A percentile compares a stretch with the other conserved stretches of the same genome.
Evolutionary conservation across 352 stramenopile species (phyloP).

Genomic region (Pythium guiyangense): DNA sequence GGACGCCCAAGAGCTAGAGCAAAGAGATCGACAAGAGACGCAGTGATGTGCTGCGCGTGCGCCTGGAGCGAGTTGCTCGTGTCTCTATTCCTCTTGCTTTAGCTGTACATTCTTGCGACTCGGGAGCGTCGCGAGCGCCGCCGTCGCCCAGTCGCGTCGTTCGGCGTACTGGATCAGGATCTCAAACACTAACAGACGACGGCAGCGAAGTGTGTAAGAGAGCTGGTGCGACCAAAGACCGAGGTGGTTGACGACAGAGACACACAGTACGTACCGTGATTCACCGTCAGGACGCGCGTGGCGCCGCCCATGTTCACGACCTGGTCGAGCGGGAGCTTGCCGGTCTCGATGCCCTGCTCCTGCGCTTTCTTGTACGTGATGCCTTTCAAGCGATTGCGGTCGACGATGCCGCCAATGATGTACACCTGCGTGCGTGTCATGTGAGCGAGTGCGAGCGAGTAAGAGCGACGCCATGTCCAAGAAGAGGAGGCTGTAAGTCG

Average conservation of each 20-base stretch:
- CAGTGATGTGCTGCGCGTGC: too few relatives aligned
- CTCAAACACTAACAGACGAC: conserved; percentile 65
- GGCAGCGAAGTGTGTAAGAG: background rate
- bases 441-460: too few relatives aligned
- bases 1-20: background rate
- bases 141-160: conserved; percentile 70
- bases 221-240: too few relatives aligned
- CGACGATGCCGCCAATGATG: conserved; percentile 97
- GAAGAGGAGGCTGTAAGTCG: background rate
- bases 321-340: conserved; percentile 89
- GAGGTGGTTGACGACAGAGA: too few relatives aligned
- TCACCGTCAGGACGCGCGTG: conserved; percentile 85
- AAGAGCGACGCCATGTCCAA: background rate
- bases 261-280: conserved; percentile 53
- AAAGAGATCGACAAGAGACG: too few relatives aligned
- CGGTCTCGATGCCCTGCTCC: conserved; percentile 87
- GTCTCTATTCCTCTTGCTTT: conserved; percentile 33
- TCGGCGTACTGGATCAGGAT: conserved; percentile 72
- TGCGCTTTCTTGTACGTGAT: conserved; percentile 90
- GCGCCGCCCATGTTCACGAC: conserved; percentile 64
- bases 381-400: conserved; percentile 95
- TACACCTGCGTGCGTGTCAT: conserved; percentile 77
- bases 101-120: conserved; percentile 61
- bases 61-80: too few relatives aligned
- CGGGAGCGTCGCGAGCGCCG: conserved; percentile 60